A percentile compares a stretch with the other conserved stretches of the same genome.
Conservation (phyloP, 2,329 filamentous ascomycete genomes). For the Neurospora sp. region DNA sequence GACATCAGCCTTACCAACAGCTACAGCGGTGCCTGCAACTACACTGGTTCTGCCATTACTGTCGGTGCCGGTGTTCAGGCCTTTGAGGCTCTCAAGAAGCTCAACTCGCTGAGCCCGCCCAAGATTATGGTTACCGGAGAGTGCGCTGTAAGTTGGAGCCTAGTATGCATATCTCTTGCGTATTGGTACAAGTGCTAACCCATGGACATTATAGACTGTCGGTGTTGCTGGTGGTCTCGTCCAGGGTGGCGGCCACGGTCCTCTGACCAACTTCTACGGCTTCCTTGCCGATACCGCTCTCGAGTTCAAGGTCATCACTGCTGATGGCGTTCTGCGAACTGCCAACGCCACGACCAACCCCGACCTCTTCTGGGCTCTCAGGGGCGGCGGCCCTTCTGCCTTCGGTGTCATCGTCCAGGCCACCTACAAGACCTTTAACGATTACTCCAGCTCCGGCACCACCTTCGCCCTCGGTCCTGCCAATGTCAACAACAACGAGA, state of each 20-base stretch:
- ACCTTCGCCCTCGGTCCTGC: conserved; percentile 28
- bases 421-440: conserved; percentile 42
- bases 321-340: conserved; percentile 29
- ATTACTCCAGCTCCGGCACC: conserved; percentile 32
- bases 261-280: conserved; percentile 35
- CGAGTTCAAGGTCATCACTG: conserved; percentile 38
- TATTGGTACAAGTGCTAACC: neutral
- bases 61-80: conserved; percentile 44
- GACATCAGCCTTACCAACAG: conserved; percentile 30
- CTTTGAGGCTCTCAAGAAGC: conserved; percentile 32
- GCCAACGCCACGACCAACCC: conserved; percentile 33
- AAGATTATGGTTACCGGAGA: conserved; percentile 42
- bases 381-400: conserved; percentile 41
- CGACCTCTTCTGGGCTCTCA: conserved; percentile 48
- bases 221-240: conserved; percentile 52
- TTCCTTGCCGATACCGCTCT: conserved; percentile 39
- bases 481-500: conserved; percentile 24
- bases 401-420: conserved; percentile 40
- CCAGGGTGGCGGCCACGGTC: conserved; percentile 48
- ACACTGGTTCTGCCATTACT: conserved; percentile 38
- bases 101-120: conserved; percentile 26
- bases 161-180: neutral
- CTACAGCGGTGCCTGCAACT: conserved; percentile 25
- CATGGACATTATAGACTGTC: conserved; percentile 31
- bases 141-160: conserved; percentile 32